A percentile compares a stretch with the other conserved stretches of the same genome.
These are phyloP conservation scores for Ceratocystis eucalypticola DNA, from an alignment of 2,329 filamentous ascomycete species.

Conservation along the genomic window DNA sequence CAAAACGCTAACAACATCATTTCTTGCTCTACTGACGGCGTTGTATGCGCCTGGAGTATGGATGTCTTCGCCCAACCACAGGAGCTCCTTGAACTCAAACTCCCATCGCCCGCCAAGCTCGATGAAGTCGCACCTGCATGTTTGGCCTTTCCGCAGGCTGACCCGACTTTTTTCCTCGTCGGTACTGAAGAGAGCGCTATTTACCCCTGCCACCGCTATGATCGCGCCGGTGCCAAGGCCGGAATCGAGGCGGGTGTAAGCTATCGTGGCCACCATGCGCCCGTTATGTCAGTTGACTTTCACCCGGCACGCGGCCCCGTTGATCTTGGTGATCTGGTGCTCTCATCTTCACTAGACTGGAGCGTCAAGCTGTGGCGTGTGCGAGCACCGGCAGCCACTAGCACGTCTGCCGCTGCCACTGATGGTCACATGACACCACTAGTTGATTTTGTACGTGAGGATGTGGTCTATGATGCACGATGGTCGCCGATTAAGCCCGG, in stretches of 20 bases:
- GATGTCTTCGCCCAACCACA: conserved; percentile 97
- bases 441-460: conserved; percentile 83
- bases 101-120: conserved; percentile 65
- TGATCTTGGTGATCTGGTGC: conserved; percentile 83
- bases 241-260: conserved; percentile 80
- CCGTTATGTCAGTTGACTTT: conserved; percentile 92
- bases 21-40: conserved; percentile 89
- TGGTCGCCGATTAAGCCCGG: conserved; percentile 93
- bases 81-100: conserved; percentile 77
- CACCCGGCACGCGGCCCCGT: conserved; percentile 85
- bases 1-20: conserved; percentile 99
- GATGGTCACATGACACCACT: conserved; percentile 54
- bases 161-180: conserved; percentile 94
- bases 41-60: conserved; percentile 92
- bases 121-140: conserved; percentile 92
- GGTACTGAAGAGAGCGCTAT: conserved; percentile 95
- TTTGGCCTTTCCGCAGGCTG: conserved; percentile 85
- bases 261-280: conserved; percentile 82
- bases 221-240: conserved; percentile 91
- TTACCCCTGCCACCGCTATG: conserved; percentile 92
- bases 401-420: conserved; percentile 37
- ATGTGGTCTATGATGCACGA: conserved; percentile 88
- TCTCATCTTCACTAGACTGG: conserved; percentile 92
- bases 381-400: conserved; percentile 61
- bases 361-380: conserved; percentile 95